These are phyloP conservation scores for Exophiala calicioides DNA, from an alignment of 2,329 filamentous ascomycete species.

Conservation along the genomic window DNA sequence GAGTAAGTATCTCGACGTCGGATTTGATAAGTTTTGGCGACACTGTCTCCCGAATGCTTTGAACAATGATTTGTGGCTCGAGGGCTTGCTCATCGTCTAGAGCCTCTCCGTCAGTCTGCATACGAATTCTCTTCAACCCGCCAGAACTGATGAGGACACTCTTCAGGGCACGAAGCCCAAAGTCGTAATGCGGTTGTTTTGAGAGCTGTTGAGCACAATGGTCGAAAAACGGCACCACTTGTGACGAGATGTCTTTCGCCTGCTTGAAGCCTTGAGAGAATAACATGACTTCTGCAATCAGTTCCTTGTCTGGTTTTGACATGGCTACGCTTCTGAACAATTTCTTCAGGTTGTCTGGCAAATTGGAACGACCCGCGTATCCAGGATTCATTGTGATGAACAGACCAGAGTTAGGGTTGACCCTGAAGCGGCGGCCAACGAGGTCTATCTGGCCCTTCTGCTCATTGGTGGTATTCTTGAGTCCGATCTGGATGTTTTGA, in stretches of 20 bases:
- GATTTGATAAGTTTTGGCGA: slow-evolving; percentile 92
- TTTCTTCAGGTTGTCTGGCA: slow-evolving; percentile 99
- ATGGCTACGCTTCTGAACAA: slow-evolving; percentile 98
- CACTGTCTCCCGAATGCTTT: slow-evolving; percentile 97
- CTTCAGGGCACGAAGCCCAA: slow-evolving; percentile 94
- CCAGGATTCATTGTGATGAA: slow-evolving; percentile 99
- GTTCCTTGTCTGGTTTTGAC: slow-evolving; percentile 99
- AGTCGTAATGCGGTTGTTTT: slow-evolving; percentile 98
- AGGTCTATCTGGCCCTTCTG: slow-evolving; percentile 89
- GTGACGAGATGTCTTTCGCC: slow-evolving; percentile 88
- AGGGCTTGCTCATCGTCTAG: slow-evolving; percentile 63
- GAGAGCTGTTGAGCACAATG: slow-evolving; percentile 78
- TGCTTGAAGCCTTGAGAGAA: slow-evolving; percentile 99
- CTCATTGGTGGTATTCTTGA: slow-evolving; percentile 81
- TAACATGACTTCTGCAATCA: slow-evolving; percentile 99
- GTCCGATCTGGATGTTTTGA: slow-evolving; percentile 95
- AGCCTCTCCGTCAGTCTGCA: slow-evolving; percentile 60
- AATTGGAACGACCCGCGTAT: slow-evolving; percentile 94
- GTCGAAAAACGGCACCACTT: slow-evolving; percentile 98
- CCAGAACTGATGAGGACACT: slow-evolving; percentile 98
- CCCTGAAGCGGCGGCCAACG: slow-evolving; percentile 82
- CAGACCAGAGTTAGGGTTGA: slow-evolving; percentile 92
- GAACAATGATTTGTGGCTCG: slow-evolving; percentile 96
- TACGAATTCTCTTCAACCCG: slow-evolving; percentile 83
- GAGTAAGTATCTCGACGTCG: slow-evolving; percentile 84